phyloP scores from a whole-genome alignment of 208 protist species.

The Naegleria gruberi region DNA sequence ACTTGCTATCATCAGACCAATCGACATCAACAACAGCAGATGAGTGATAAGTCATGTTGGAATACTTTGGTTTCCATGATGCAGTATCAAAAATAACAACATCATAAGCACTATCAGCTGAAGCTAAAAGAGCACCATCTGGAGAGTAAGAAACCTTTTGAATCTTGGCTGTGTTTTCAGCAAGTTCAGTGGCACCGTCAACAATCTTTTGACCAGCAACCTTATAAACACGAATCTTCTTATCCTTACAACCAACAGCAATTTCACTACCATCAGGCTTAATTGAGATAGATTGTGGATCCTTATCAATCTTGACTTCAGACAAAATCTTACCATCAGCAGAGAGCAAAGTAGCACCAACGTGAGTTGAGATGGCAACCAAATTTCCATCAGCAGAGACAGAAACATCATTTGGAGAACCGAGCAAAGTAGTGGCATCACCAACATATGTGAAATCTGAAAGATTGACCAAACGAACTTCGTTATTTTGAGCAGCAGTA shows the following conservation, averaged over 20 bases:
- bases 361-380: neutral
- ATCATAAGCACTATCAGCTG: neutral
- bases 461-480: neutral
- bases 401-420: neutral
- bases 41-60: neutral
- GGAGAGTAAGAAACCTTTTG: neutral
- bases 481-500: neutral
- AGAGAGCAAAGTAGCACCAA: neutral
- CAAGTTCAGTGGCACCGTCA: neutral
- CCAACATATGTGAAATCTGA: neutral
- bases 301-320: neutral
- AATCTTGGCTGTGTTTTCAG: neutral
- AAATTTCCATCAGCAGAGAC: neutral
- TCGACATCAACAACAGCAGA: neutral
- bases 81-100: neutral
- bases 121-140: neutral
- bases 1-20: neutral
- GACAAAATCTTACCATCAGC: neutral
- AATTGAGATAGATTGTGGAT: neutral
- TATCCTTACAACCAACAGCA: slow-evolving; percentile 3
- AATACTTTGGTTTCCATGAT: neutral
- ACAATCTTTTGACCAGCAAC: neutral
- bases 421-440: neutral
- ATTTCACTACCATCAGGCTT: neutral
- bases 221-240: neutral